Conservation (phyloP, 2,329 filamentous ascomycete species). For the Podosphaera leucotricha region DNA sequence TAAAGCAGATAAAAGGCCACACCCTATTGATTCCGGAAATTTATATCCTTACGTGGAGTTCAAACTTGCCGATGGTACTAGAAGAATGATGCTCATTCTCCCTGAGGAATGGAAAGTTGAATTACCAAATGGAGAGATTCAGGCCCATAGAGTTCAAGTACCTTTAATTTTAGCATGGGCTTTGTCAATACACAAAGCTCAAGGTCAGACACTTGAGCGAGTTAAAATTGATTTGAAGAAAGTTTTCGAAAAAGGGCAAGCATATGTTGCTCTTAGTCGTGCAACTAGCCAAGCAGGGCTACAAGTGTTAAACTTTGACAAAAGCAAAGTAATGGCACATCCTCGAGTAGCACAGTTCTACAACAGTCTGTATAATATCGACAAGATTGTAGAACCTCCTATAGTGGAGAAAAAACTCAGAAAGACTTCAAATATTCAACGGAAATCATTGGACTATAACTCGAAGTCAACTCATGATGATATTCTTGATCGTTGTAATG, state of each 20-base stretch:
- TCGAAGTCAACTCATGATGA: background rate
- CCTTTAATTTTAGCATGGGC: constrained; percentile 94
- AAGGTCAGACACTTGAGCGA: constrained; percentile 69
- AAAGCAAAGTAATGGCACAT: constrained; percentile 83
- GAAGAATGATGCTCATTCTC: constrained; percentile 55
- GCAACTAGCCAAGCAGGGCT: constrained; percentile 71
- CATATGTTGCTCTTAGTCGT: constrained; percentile 86
- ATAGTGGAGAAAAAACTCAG: constrained; percentile 7
- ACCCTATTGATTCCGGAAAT: constrained; percentile 20
- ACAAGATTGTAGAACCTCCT: constrained; percentile 21
- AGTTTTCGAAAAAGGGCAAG: constrained; percentile 93
- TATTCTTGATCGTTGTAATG: too few relatives aligned
- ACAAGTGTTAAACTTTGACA: constrained; percentile 73
- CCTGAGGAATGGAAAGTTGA: constrained; percentile 93
- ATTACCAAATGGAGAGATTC: constrained; percentile 79
- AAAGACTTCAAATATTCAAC: background rate
- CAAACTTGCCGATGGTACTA: constrained; percentile 51
- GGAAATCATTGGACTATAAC: background rate
- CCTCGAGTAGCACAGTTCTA: constrained; percentile 73
- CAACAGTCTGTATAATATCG: constrained; percentile 52
- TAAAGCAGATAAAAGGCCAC: constrained; percentile 12
- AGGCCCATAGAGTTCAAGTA: constrained; percentile 61
- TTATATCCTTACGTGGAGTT: constrained; percentile 75
- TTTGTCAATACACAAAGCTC: constrained; percentile 90
- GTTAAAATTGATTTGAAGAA: constrained; percentile 84